Percentiles rank a stretch among this genome's conserved stretches.
These are phyloP conservation scores for Hemileia vastatrix DNA, from an alignment of 1,284 basidiomycete genomes.

Conservation along the genomic window DNA sequence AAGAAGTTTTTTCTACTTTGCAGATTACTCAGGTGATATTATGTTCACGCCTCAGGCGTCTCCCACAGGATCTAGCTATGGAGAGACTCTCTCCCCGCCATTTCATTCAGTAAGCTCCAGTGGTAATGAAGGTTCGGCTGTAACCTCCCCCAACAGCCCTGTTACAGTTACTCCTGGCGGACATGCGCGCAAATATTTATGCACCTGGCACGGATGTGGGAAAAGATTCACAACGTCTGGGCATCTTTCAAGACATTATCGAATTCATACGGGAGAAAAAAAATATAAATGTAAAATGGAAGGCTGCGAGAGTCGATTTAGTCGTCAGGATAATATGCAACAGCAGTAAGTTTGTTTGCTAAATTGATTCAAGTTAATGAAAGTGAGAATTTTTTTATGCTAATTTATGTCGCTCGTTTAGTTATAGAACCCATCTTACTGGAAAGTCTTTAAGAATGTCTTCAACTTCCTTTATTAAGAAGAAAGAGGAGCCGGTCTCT, in stretches of 20 bases:
- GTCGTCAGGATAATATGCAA: constrained; percentile 29
- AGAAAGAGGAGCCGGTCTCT: no score
- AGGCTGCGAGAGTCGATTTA: constrained; percentile 25
- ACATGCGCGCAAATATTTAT: constrained; percentile 21
- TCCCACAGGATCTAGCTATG: no score
- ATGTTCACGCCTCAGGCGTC: no score
- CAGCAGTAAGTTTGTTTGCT: constrained; percentile 26
- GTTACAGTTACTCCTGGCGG: constrained; percentile 20
- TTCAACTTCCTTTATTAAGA: constrained; percentile 1
- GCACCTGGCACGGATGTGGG: constrained; percentile 21
- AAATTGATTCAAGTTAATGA: no score
- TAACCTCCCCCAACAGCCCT: no score
- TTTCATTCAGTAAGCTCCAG: no score
- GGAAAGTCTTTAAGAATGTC: constrained; percentile 24
- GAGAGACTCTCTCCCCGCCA: no score
- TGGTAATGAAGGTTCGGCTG: no score
- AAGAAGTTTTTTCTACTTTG: no score
- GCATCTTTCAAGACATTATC: constrained; percentile 27
- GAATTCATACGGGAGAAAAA: constrained; percentile 29
- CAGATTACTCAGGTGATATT: no score
- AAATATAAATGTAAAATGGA: constrained; percentile 25
- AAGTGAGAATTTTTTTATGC: no score
- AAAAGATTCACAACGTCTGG: constrained; percentile 24
- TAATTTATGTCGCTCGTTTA: neutral
- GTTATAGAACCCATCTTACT: constrained; percentile 27